Base-by-base conservation (phyloP, 768 basidiomycete species). In the Phaffia tasmanica region DNA sequence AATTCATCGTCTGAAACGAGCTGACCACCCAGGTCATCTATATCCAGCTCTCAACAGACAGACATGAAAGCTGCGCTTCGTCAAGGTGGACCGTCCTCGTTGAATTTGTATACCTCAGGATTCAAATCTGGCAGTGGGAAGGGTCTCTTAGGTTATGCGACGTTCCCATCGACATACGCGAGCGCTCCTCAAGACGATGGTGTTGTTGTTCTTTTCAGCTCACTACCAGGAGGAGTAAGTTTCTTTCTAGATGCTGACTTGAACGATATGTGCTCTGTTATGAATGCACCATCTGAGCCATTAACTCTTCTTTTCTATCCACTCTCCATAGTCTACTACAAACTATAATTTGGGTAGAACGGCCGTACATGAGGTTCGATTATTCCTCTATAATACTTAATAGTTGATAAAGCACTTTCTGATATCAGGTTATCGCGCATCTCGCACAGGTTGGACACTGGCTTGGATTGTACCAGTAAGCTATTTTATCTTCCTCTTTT, bases 361-460 rank as follows among this genome's bases (percentile, higher is more conserved):
- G 54, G 70, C 81, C 67, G 82, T 80, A 18, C 83, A 84, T 72
- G 83, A 84, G 73, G 80, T 78, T 57, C 82, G 83, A n/a, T 82
- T n/a, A 42, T 30, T 35, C 58, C 6, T 60, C n/a, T 23, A 11
- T 62, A 35, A 27, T 25, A 25, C 21, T 25, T 25, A 35, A 27
- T 16, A 32, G 32, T 49, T 47, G 59, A 47, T 25, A 27, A 23
- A 16, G 27, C 58, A 1, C n/a, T 60, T 30, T 5, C 30, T 59
- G 35, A 8, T 25, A 19, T 9, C 23, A 19, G 19, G 7, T 15
- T 48, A 27, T 23, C 59, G 18, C 47, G 30, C 19, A 21, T 11
- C 47, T 29, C 25, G 2, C 47, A 11, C 16, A 3, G 14, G 1
- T 61, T 23, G 1, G 46, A 46, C 59, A 47, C 59, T 61, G 46